Evolutionary conservation across 2,329 filamentous ascomycete species (phyloP), one percentile per base, ranked within the genome.

Genomic region (Ceratocystis alfenasii): DNA sequence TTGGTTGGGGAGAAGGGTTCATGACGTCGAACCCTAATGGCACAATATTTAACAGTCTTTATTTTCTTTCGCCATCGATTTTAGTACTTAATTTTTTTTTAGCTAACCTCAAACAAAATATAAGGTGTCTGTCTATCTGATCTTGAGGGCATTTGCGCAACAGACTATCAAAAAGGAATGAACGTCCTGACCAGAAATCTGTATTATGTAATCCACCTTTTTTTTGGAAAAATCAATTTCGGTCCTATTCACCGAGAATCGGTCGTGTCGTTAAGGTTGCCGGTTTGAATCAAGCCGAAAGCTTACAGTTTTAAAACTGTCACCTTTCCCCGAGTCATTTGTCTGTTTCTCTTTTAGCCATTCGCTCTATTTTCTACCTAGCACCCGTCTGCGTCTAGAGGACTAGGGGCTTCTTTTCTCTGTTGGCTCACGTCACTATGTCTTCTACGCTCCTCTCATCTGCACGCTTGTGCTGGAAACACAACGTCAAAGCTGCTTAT

Each of bases 391-490:
- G 25, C 8, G 2, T 36, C 33, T 36, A 36, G 25, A 7, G 2
- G 3, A 45, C 22, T 17, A 53, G 15, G 20, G 20, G 22, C 8
- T 30, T 25, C 28, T 36, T 20, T 5, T 36, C 53, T 25, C 17
- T 20, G 50, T 2, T 55, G 17, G 5, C 20, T 20, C 20, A 48
- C 8, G 20, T 22, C 20, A n/a, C 48, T 0, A 68, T 68, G 66
- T 55, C 64, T 15, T 59, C 62, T 36, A 44, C 63, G 1, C 61
- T 66, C n/a, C 62, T 64, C 3, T 41, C 63, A 22, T 33, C 57
- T 33, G 55, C 33, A 7, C 30, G 50, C 20, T 30, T 46, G 30
- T 53, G 61, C 30, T 25, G 41, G 22, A 46, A 45, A 20, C 57
- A 50, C 5, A 7, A n/a, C 33, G n/a, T 59, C 45, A 64, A 63